These are phyloP conservation scores for Chenopodium quinoa DNA, from an alignment of 148 eudicot species.

Conservation along the genomic window DNA sequence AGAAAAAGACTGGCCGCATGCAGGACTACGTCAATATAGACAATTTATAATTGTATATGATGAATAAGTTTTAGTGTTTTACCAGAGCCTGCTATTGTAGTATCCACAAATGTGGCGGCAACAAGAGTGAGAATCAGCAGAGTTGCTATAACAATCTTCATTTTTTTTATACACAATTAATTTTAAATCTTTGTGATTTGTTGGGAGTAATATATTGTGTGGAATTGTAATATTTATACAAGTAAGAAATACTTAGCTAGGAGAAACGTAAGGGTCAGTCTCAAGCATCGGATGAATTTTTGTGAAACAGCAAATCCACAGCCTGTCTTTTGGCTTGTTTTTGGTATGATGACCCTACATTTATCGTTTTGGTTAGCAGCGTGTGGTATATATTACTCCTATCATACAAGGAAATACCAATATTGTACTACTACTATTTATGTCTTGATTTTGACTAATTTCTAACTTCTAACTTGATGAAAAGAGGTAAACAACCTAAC, in stretches of 20 bases:
- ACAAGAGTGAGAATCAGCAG: conserved; percentile 22
- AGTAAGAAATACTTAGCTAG: too few species aligned
- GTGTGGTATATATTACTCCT: not conserved
- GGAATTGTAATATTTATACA: too few species aligned
- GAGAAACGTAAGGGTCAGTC: too few species aligned
- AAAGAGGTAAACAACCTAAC: too few species aligned
- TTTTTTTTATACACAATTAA: not conserved
- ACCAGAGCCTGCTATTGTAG: conserved; percentile 28
- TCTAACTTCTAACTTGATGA: not conserved
- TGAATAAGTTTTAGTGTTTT: not conserved
- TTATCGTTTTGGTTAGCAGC: not conserved
- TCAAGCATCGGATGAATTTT: too few species aligned
- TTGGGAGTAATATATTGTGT: too few species aligned
- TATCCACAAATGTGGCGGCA: conserved; percentile 16
- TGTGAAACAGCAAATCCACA: too few species aligned
- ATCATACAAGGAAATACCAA: not conserved
- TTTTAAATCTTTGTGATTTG: too few species aligned
- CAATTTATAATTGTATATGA: too few species aligned
- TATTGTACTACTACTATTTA: not conserved
- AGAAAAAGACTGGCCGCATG: not conserved
- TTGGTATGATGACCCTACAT: conserved; percentile 10
- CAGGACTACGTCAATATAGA: too few species aligned
- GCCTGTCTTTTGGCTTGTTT: not conserved
- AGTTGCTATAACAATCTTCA: conserved; percentile 25
- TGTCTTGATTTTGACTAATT: conserved; percentile 4